Base-by-base conservation (phyloP, 2,329 filamentous ascomycete genomes). In the Alternaria burnsii region DNA sequence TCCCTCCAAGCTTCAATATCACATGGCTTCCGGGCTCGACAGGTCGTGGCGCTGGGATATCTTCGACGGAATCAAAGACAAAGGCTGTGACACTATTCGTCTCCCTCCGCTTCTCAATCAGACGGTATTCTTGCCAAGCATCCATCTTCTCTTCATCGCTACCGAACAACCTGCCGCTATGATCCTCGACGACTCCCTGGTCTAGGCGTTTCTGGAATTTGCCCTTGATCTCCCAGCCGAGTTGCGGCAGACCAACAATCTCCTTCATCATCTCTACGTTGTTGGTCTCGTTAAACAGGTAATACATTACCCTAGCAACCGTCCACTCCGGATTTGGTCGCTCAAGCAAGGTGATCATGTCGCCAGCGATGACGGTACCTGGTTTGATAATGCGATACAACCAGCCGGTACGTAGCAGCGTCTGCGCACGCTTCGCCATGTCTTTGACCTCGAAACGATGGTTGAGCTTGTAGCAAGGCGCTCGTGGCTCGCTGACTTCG, bases 381-480 rank as follows among this genome's bases (percentile, higher is more conserved):
- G 85, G 82, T 3, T 79, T 78, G 16, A 90, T 70, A 1, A 91
- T 85, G 3, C 88, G 84, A 65, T 89, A 90, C 71, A 89, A 86
- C 88, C 88, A 91, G 0, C 88, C 88, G 0, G 87, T 89, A 1
- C 88, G 83, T 58, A 85, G 85, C 2, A 79, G 79, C 62, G 83
- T 81, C 76, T 86, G 88, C 0, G 86, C 85, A 20, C 82, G 79
- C 0, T 84, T 84, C 4, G 88, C 86, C 74, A 90, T 89, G 61
- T 88, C 85, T 67, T 86, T 86, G 10, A 89, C 78, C 34, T 84
- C 82, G 73, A 91, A 91, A 1, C 88, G 86, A 67, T 90, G 88
- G 71, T 90, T 91, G 9, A 91, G 82, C 71, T 90, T 91, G 78
- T 86, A 90, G 77, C 88, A 90, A 10, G 88, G 88, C 65, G 87